These are phyloP conservation scores for Coemansia sp. DNA, from an alignment of 192 early-diverging fungal genomes.

Conservation along the genomic window DNA sequence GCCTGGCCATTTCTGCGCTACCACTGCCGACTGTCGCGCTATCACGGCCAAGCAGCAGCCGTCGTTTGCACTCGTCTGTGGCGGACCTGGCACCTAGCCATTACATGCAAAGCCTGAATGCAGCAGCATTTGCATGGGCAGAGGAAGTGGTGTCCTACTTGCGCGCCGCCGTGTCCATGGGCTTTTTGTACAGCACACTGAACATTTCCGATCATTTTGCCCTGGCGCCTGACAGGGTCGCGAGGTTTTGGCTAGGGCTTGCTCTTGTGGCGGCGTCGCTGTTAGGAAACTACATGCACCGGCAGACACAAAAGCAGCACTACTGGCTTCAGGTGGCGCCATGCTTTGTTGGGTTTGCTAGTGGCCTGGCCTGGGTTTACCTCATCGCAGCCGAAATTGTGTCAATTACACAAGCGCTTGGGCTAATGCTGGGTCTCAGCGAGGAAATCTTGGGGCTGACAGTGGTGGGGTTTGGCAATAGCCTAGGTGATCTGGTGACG, in stretches of 20 bases:
- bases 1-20: not conserved
- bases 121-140: slow-evolving; percentile 13
- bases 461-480: slow-evolving; percentile 82
- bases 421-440: slow-evolving; percentile 69
- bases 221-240: not conserved
- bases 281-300: slow-evolving; percentile 11
- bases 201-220: not conserved
- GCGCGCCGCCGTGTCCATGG: slow-evolving; percentile 12
- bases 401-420: slow-evolving; percentile 75
- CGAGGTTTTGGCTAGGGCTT: not conserved
- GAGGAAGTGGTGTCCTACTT: slow-evolving; percentile 13
- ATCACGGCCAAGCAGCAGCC: slow-evolving; percentile 1
- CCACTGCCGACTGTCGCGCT: not conserved
- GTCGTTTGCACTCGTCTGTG: not conserved
- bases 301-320: not conserved
- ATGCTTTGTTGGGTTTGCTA: slow-evolving; percentile 67
- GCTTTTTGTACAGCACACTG: slow-evolving; percentile 21
- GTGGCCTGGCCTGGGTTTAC: slow-evolving; percentile 82
- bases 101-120: not conserved
- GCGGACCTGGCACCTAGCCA: not conserved
- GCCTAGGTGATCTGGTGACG: slow-evolving; percentile 86
- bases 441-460: slow-evolving; percentile 80
- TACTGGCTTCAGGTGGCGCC: slow-evolving; percentile 32
- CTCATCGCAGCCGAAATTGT: slow-evolving; percentile 89
- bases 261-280: slow-evolving; percentile 5